Evolutionary conservation across 257 asterid genomes (phyloP), one percentile per base, ranked within the genome.

Genomic region (Plantago ovata): DNA sequence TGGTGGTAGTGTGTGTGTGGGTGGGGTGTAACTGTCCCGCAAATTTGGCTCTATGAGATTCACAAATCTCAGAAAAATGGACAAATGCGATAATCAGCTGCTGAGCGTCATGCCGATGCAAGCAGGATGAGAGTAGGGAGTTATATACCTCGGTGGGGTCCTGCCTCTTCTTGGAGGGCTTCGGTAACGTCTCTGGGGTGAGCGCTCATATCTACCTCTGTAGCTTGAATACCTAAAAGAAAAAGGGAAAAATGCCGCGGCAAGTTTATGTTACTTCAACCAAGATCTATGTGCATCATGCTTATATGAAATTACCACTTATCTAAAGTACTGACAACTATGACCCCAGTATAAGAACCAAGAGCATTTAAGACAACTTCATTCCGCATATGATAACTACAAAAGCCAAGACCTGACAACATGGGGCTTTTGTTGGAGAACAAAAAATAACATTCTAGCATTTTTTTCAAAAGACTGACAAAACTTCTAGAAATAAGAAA

Each of bases 81-180:
- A 19, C 24, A 24, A 47, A 19, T 2, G 23, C 12, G 52, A 46
- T n/a, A 6, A 50, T 12, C 13, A 50, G 38, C n/a, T 13, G 19
- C 36, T 3, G 38, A 22, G 12, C 21, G 38, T 50, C 56, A 13
- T 20, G 56, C 56, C 23, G n/a, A 3, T 10, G 3, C 1, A 10
- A 50, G 14, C 9, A 50, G 13, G 54, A 10, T 39, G 57, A 23
- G 48, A 51, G 39, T 15, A n/a, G n/a, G n/a, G 20, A 40, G 73
- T 47, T 18, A 47, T 49, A n/a, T 49, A 93, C 99, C 99, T 93
- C 50, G 91, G 89, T 13, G 99, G 96, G 71, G 83, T 89, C 76
- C 96, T 81, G 78, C 82, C 95, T 68, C 92, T 77, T 74, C 94
- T 76, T 18, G 88, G 94, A 45, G 97, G 77, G 55, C 78, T 79